Percentiles rank a stretch among this genome's conserved stretches.
Conservation (phyloP, 1,139 yeast species). For the Saccharomycopsis hybrid region DNA sequence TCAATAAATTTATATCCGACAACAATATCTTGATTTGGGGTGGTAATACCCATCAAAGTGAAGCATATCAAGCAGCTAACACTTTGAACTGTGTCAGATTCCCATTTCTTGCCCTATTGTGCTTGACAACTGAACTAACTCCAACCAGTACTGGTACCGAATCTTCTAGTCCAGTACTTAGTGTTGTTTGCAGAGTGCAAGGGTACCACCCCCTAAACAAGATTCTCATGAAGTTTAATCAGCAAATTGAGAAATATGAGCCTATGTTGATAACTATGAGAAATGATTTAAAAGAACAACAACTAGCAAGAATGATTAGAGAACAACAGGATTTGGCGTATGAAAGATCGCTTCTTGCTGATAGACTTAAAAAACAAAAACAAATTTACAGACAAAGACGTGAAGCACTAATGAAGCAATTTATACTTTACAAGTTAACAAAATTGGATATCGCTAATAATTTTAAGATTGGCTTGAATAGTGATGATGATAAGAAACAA, state of each 20-base stretch:
- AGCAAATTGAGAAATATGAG: conserved; percentile 47
- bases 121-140: conserved; percentile 46
- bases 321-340: conserved; percentile 77
- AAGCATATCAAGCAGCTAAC: conserved; percentile 79
- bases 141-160: conserved; percentile 58
- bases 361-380: conserved; percentile 15
- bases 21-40: conserved; percentile 72
- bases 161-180: conserved; percentile 47
- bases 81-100: conserved; percentile 66
- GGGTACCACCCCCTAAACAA: conserved; percentile 38
- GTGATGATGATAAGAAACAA: conserved; percentile 6
- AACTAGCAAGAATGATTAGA: conserved; percentile 52
- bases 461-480: conserved; percentile 26
- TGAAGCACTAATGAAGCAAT: conserved; percentile 3
- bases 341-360: conserved; percentile 47
- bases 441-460: too few species aligned
- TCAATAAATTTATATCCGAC: conserved; percentile 45
- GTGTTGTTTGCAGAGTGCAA: conserved; percentile 60
- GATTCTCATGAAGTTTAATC: conserved; percentile 32
- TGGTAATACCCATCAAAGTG: conserved; percentile 74
- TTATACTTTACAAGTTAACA: too few species aligned
- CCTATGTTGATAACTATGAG: conserved; percentile 55
- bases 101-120: conserved; percentile 72
- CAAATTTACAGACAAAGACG: background rate
- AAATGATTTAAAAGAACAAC: conserved; percentile 55